phyloP scores from a whole-genome alignment of 768 basidiomycete genomes.

The Infundibulicybe gibba region DNA sequence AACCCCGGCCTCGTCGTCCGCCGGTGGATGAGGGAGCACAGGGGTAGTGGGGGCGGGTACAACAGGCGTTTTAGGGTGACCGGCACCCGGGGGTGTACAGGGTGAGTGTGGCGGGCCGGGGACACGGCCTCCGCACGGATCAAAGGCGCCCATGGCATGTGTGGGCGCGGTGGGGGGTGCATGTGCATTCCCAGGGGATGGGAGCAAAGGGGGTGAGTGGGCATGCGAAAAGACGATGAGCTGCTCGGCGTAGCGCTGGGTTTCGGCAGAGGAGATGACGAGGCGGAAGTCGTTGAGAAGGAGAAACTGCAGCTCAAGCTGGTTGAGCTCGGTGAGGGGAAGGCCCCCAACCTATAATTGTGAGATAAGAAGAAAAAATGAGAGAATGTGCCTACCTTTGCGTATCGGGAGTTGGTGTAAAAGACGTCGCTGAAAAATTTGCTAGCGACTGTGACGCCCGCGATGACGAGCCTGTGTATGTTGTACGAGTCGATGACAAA shows the following conservation, averaged over 20 bases:
- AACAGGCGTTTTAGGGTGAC: neutral
- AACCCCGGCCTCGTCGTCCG: constrained; percentile 14
- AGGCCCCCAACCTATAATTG: constrained; percentile 83
- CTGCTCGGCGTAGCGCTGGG: constrained; percentile 93
- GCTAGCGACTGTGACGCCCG: constrained; percentile 98
- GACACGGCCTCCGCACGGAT: constrained; percentile 43
- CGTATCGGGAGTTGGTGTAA: constrained; percentile 98
- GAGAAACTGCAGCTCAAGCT: constrained; percentile 95
- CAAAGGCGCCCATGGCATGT: constrained; percentile 49
- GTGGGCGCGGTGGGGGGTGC: too few relatives aligned
- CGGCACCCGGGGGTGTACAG: neutral
- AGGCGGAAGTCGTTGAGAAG: constrained; percentile 94
- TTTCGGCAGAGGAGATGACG: constrained; percentile 83
- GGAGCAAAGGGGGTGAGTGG: constrained; percentile 9
- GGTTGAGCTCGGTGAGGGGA: constrained; percentile 89
- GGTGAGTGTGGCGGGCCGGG: constrained; percentile 24
- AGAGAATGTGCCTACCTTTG: constrained; percentile 72
- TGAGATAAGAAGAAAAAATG: constrained; percentile 5
- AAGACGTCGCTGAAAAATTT: constrained; percentile 99
- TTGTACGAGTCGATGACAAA: constrained; percentile 98
- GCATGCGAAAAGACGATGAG: constrained; percentile 68
- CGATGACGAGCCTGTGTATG: constrained; percentile 94
- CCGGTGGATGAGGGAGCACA: neutral
- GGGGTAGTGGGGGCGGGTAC: neutral
- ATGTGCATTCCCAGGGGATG: constrained; percentile 9